Evolutionary conservation across 495 filamentous ascomycete genomes (phyloP).

Genomic region (Penicillium daleae): DNA sequence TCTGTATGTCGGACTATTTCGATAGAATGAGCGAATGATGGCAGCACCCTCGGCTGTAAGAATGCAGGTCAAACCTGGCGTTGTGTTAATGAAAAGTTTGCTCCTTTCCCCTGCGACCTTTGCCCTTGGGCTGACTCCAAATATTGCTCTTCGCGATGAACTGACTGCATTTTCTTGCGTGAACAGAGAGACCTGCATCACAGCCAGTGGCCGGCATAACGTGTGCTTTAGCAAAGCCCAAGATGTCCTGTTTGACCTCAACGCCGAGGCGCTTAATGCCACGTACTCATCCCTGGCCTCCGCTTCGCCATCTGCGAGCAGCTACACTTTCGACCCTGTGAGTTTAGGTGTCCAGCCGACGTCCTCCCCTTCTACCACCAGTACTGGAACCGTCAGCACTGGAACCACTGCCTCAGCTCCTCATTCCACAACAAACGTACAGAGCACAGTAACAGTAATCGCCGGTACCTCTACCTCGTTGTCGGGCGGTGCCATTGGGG

Average conservation of each 20-base stretch:
- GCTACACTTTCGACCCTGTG: neutral
- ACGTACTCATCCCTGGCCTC: neutral
- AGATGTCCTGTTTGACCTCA: neutral
- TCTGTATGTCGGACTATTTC: neutral
- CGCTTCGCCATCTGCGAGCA: neutral
- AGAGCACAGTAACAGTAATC: neutral
- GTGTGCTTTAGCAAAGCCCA: neutral
- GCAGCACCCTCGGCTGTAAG: neutral
- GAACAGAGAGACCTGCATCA: neutral
- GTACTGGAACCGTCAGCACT: neutral
- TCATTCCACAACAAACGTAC: neutral
- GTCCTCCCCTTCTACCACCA: neutral
- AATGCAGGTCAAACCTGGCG: neutral
- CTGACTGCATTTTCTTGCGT: neutral
- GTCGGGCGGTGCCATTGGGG: neutral
- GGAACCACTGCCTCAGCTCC: neutral
- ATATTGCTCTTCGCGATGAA: no score
- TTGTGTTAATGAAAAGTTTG: neutral
- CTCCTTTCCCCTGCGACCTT: neutral
- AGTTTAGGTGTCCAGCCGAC: neutral
- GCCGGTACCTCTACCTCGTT: neutral
- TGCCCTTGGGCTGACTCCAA: neutral
- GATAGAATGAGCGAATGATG: neutral
- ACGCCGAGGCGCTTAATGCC: neutral
- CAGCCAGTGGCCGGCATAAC: neutral